Base-by-base conservation (phyloP, 371 early-diverging fungal genomes). In the Actinomortierella wolfii region DNA sequence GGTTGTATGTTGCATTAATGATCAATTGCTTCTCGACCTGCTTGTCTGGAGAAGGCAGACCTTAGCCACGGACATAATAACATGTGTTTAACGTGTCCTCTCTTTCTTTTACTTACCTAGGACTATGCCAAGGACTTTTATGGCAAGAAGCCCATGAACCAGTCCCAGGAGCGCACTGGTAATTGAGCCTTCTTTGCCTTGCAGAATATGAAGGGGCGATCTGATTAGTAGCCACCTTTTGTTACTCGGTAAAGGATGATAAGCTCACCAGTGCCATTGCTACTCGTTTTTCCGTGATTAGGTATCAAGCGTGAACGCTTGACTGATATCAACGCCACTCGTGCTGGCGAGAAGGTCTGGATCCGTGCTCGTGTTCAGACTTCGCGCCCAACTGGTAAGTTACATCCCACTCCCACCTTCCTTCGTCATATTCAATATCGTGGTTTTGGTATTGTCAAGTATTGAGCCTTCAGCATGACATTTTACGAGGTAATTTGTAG, bases 331-430 rank as follows among this genome's bases (percentile, higher is more conserved):
- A 78, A 78, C 53, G 84, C 77, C 14, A 79, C 67, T 41, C 82
- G 88, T 50, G 90, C 76, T 21, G 96, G 91, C 50, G 85, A 94
- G 74, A 81, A 78, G 13, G 90, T 98, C 42, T 80, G 85, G 59
- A 80, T 97, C 53, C 89, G 92, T 59, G 98, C 94, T 20, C 90
- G 99, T 57, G 89, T 98, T 23, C 97, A 97, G 65, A 90, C 85
- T 14, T 88, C 92, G 54, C 90, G 97, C 56, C 85, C 92, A 24
- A 90, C 88, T n/a, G 92, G 97, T 81, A 81, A 59, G 76, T 59
- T 42, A 26, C 17, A 3, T 11, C 44, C 34, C 34, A 6, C 34
- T 34, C 34, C 11, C 34, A 6, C 34, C 11, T 11, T 47, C 25
- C 15, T 15, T 47, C 25, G 24, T 8, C n/a, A n/a, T n/a, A n/a